Base-by-base conservation (phyloP, 2,329 filamentous ascomycete genomes). In the Fusarium veterinarium region DNA sequence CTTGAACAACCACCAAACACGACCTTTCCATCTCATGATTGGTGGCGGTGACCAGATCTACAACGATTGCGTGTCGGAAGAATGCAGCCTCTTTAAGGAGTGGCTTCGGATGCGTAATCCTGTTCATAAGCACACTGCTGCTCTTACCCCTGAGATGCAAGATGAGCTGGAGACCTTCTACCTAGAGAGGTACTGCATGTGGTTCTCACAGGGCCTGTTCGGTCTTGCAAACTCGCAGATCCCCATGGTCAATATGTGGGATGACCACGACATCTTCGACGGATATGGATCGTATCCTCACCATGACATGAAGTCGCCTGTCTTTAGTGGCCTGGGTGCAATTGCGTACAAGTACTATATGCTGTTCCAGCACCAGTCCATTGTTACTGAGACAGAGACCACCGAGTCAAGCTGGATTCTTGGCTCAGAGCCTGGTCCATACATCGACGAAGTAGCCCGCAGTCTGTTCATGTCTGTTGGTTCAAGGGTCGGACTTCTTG, bases 301-400 rank as follows among this genome's bases (percentile, higher is more conserved):
- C 74, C 90, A 93, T 74, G 96, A 97, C 78, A 98, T 98, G 94
- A 90, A 89, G 73, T 94, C 93, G 6, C 92, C 94, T 1, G 93
- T 98, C 0, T 97, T 99, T 80, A 92, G 91, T 5, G 96, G 97
- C 1, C 83, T 99, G 13, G 97, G 96, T 5, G 93, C 92, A 41
- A 91, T 98, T 55, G 95, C 95, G 0, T 98, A 96, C 88, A 99
- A 99, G 81, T 99, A 98, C 83, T 99, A 99, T 78, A 92, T 99
- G 91, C 88, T 99, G 13, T 99, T 99, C 84, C 96, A 99, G 81
- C 96, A 99, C 76, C 97, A 99, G 81, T 97, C 93, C 74, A 86
- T 97, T 7, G 84, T 90, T 2, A 89, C 91, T 49, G 96, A 99
- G 83, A 94, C 91, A 1, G 91, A 97, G 74, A 86, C 88, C 40